Evolutionary conservation across 1,139 yeast genomes (phyloP).

Genomic region (Sugiyamaella sp.): DNA sequence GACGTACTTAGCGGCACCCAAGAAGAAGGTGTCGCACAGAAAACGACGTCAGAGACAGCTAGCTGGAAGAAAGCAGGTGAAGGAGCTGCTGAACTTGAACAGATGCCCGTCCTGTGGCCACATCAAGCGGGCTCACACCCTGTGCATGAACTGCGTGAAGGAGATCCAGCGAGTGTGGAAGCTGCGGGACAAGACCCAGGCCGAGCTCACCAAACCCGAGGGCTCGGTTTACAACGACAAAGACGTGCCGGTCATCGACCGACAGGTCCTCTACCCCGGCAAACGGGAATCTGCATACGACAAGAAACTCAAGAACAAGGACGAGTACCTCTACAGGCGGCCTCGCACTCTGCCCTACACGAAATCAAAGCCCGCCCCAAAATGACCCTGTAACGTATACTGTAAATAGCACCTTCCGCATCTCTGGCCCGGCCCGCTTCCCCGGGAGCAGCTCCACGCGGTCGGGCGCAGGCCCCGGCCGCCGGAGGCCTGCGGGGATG

Average conservation of each 20-base stretch:
- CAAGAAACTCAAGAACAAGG: conserved; percentile 55
- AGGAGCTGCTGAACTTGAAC: conserved; percentile 73
- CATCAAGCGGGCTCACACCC: conserved; percentile 82
- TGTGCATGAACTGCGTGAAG: conserved; percentile 90
- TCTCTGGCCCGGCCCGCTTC: no score
- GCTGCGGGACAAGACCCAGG: conserved; percentile 43
- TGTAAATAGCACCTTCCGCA: conserved; percentile 5
- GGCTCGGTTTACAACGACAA: conserved; percentile 47
- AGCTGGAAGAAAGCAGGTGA: conserved; percentile 80
- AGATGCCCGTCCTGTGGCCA: conserved; percentile 97
- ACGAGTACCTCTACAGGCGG: conserved; percentile 66
- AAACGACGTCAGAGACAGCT: conserved; percentile 82
- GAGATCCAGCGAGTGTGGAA: conserved; percentile 79
- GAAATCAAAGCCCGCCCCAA: conserved; percentile 32
- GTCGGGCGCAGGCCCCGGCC: conserved; percentile 13
- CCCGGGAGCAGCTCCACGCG: conserved; percentile 7
- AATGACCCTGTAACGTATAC: background rate
- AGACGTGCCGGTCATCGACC: conserved; percentile 56
- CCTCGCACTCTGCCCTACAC: conserved; percentile 53
- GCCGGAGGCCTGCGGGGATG: no score
- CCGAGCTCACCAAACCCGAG: conserved; percentile 25
- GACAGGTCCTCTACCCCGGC: conserved; percentile 72
- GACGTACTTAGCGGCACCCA: conserved; percentile 83
- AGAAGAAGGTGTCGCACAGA: conserved; percentile 85
- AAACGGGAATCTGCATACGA: conserved; percentile 52